Percentiles rank a stretch among this genome's conserved stretches.
phyloP scores from a whole-genome alignment of 805 yeast species.

The Lipomyces sp. region DNA sequence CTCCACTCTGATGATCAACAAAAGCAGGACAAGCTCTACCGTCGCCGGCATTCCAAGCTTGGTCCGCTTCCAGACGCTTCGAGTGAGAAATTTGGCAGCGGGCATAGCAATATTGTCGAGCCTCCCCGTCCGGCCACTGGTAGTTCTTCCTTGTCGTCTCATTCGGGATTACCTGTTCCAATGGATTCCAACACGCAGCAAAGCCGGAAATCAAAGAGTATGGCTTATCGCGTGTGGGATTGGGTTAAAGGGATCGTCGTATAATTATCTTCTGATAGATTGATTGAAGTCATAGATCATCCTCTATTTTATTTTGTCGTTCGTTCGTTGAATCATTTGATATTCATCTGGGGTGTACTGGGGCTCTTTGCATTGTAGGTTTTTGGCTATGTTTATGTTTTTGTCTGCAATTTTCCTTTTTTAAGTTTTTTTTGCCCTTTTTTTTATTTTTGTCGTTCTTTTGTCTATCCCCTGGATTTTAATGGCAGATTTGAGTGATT shows the following conservation, averaged over 20 bases:
- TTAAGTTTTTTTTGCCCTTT: background rate
- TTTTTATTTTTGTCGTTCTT: background rate
- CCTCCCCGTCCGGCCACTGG: slow-evolving; percentile 20
- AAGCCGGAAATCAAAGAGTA: slow-evolving; percentile 8
- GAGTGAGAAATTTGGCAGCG: background rate
- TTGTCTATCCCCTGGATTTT: background rate
- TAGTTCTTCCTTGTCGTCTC: slow-evolving; percentile 5
- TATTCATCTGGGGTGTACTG: background rate
- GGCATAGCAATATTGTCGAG: slow-evolving; percentile 10
- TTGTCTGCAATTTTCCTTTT: no score
- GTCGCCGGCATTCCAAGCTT: background rate
- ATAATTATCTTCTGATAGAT: background rate
- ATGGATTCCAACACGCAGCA: slow-evolving; percentile 11
- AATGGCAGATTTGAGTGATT: background rate
- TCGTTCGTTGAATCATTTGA: background rate
- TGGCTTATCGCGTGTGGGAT: slow-evolving; percentile 40
- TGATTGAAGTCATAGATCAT: background rate
- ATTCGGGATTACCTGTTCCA: slow-evolving; percentile 8
- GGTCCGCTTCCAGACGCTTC: slow-evolving; percentile 13
- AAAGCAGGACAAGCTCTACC: background rate
- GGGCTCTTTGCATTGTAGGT: background rate
- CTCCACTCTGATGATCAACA: slow-evolving; percentile 3
- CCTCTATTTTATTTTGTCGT: background rate
- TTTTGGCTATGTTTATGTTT: background rate
- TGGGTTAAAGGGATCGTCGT: slow-evolving; percentile 36